Evolutionary conservation across 2,329 filamentous ascomycete genomes (phyloP), one percentile per base, ranked within the genome.

Genomic region (Penicillium sp.): DNA sequence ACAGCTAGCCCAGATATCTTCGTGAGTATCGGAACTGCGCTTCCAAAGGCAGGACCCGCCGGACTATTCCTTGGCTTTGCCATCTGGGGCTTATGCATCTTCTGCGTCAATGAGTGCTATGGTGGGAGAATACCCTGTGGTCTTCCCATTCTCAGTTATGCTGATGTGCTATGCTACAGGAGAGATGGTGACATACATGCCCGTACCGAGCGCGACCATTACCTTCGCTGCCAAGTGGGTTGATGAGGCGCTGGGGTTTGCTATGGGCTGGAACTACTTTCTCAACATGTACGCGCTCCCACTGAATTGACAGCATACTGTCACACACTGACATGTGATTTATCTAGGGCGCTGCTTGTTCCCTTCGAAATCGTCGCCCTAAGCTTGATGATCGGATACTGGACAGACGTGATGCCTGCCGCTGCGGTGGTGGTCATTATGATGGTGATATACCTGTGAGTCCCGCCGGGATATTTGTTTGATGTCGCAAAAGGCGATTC

Each of bases 391-490:
- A 63, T 79, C 21, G 73, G 70, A 2, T 75, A 72, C 62, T 76
- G 73, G 74, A 74, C 72, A 19, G 75, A 78, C 65, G 31, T 47
- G 55, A 71, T 79, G 48, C 75, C 73, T 5, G 66, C 76, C 1
- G 76, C 71, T 1, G 77, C 74, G 19, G 69, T 79, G 1, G 74
- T 75, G 41, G 73, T 74, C 7, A 71, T 63, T 23, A 75, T 73
- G 53, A 75, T 79, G 58, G 72, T 78, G 29, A 70, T 78, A 8
- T 80, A 79, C 67, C 31, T 35, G 31, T 35, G 8, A 9, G 31
- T 19, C 45, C 73, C 11, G 21, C 21, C 21, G 21, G 3, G 3
- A 26, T 26, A 26, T 6, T 26, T 26, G 26, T 26, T 26, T 26
- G 5, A 26, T 26, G 26, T 26, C 26, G 26, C 26, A 26, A 1